Conservation (phyloP, 805 yeast genomes). For the Teunomyces aglyptinius region DNA sequence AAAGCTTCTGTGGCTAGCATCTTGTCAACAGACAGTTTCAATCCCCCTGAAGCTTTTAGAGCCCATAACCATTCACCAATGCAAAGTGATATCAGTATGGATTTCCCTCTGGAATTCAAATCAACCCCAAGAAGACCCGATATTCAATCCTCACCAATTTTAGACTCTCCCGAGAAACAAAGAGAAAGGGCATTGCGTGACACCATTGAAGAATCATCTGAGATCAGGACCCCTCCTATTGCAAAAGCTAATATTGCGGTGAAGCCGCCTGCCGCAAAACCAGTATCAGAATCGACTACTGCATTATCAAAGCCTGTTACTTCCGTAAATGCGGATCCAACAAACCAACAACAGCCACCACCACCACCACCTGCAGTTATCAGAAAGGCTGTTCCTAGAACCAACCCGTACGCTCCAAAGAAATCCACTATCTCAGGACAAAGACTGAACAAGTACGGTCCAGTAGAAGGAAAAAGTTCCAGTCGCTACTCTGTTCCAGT, state of each 20-base stretch:
- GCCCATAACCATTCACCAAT: slow-evolving; percentile 24
- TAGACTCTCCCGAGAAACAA: slow-evolving; percentile 4
- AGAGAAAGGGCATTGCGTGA: slow-evolving; percentile 6
- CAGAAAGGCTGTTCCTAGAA: slow-evolving; percentile 8
- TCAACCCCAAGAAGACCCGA: slow-evolving; percentile 9
- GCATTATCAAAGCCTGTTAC: background rate
- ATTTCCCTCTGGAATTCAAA: slow-evolving; percentile 29
- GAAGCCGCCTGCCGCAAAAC: background rate
- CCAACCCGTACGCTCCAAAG: slow-evolving; percentile 41
- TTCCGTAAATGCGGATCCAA: background rate
- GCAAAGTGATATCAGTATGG: slow-evolving; percentile 33
- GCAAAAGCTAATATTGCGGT: background rate
- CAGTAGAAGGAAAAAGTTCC: slow-evolving; percentile 13
- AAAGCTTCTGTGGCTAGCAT: slow-evolving; percentile 22
- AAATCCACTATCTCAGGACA: slow-evolving; percentile 10
- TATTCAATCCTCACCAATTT: background rate
- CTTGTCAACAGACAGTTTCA: slow-evolving; percentile 18
- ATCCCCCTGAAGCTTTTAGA: slow-evolving; percentile 11
- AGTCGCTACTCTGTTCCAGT: slow-evolving; percentile 1
- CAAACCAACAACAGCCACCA: slow-evolving; percentile 11
- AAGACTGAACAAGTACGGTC: slow-evolving; percentile 27
- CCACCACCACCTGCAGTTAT: slow-evolving; percentile 13
- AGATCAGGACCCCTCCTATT: background rate
- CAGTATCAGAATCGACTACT: background rate
- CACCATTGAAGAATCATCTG: slow-evolving; percentile 15